Evolutionary conservation across 208 protist genomes (phyloP).

Genomic region (Naegleria fowleri): DNA sequence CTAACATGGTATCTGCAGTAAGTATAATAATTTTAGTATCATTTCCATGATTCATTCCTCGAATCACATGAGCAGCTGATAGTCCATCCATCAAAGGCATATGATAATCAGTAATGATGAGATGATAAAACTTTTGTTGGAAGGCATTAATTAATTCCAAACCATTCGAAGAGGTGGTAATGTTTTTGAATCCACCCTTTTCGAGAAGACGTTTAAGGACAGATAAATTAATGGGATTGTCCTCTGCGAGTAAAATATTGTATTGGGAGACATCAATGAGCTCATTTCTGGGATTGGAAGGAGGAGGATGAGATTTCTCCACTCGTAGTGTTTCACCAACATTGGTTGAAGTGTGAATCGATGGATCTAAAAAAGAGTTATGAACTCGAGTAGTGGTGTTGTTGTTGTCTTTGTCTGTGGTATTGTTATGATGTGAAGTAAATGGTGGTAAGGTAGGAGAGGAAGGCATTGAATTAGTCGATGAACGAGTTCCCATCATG

Average conservation of each 20-base stretch:
- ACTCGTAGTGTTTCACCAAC: too few relatives aligned
- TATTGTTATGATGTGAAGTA: too few relatives aligned
- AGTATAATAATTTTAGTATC: background rate
- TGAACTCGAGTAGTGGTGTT: too few relatives aligned
- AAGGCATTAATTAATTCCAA: background rate
- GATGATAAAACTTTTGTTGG: background rate
- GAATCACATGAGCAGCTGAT: background rate
- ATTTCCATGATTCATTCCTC: background rate
- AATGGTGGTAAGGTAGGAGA: too few relatives aligned
- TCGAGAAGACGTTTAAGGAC: background rate
- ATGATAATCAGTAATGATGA: background rate
- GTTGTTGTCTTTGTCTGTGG: too few relatives aligned
- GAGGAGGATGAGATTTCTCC: too few relatives aligned
- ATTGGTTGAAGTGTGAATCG: too few relatives aligned
- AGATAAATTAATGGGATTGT: background rate
- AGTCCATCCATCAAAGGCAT: background rate
- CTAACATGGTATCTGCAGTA: background rate
- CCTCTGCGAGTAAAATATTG: background rate
- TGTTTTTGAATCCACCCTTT: background rate
- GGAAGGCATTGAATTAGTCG: too few relatives aligned
- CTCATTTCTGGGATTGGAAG: too few relatives aligned
- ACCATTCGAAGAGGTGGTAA: background rate
- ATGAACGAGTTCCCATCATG: too few relatives aligned
- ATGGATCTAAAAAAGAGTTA: too few relatives aligned
- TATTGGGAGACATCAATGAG: too few relatives aligned